These are phyloP conservation scores for Huntiella abstrusa DNA, from an alignment of 2,329 filamentous ascomycete species.

Conservation along the genomic window DNA sequence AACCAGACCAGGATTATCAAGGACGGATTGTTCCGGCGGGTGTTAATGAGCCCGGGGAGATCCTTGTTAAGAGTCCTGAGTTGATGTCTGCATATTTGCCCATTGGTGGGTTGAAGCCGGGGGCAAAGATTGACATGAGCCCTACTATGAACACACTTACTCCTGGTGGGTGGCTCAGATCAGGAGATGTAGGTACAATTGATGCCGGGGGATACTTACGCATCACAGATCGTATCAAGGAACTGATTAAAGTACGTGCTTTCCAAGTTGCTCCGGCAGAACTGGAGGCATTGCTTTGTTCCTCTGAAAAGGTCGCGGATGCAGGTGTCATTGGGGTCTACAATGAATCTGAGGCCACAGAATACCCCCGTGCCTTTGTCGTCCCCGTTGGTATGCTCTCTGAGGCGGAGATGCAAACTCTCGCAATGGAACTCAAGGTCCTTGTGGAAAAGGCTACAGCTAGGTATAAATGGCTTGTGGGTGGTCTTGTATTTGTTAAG, in stretches of 20 bases:
- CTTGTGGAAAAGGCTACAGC: constrained; percentile 42
- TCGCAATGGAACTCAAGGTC: constrained; percentile 33
- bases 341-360: constrained; percentile 36
- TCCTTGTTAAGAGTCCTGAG: constrained; percentile 44
- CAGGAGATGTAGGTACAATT: constrained; percentile 48
- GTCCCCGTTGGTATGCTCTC: constrained; percentile 22
- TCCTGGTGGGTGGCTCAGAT: constrained; percentile 48
- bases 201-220: constrained; percentile 36
- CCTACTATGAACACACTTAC: constrained; percentile 22
- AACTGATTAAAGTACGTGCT: constrained; percentile 42
- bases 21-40: background rate
- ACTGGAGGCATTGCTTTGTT: constrained; percentile 20
- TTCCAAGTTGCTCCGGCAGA: constrained; percentile 41
- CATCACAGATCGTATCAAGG: constrained; percentile 57
- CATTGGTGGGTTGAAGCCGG: constrained; percentile 23
- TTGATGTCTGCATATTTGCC: constrained; percentile 53
- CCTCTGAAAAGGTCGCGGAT: constrained; percentile 33
- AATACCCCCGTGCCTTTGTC: constrained; percentile 45
- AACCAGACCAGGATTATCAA: constrained; percentile 19
- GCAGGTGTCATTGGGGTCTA: constrained; percentile 44
- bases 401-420: constrained; percentile 20
- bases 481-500: constrained; percentile 50
- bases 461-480: constrained; percentile 47
- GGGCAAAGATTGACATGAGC: constrained; percentile 19
- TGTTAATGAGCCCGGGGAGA: constrained; percentile 37